Base-by-base conservation (phyloP, 805 yeast genomes). In the Cyberlindnera meyerae region DNA sequence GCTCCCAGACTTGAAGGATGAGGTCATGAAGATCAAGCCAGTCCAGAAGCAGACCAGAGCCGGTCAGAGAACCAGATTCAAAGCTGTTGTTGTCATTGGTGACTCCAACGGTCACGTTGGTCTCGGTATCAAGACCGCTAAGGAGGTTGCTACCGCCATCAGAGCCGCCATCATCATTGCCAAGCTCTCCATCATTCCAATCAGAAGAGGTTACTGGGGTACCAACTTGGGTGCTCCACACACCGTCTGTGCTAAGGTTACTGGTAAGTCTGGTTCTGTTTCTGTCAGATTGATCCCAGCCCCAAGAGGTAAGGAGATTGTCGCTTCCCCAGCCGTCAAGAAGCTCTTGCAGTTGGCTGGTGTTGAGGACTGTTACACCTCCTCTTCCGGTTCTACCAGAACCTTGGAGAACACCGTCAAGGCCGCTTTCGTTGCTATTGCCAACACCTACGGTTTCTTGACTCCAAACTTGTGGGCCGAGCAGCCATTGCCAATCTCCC, bases 161-260 rank as follows among this genome's bases (percentile, higher is more conserved):
- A 88, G 96, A 77, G 96, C 97, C 62, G 98, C 97, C 63, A 90
- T 93, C 77, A 80, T 88, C 80, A 88, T 93, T 68, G 98, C 98
- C 71, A 93, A 93, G 81, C 82, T 93, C 66, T 83, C 96, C 58
- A 83, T 93, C 73, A 88, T 93, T 70, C 98, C 98, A 69, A 90
- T 93, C 78, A 90, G 98, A 83, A 88, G 98, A 82, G 98, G 98
- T 79, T 93, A 93, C 93, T 93, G 98, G 98, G 98, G 98, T 76
- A 74, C 95, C 71, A 87, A 88, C 81, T 85, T 93, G 73, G 98
- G 98, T 82, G 83, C 85, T 73, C 98, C 98, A 67, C 98, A 93
- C 84, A 85, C 98, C 57, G 82, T 96, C 64, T 73, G 82, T 75
- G 37, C 37, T 40, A 93, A 93, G 88, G 87, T 89, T 69, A 83